Conservation (phyloP, 148 eudicot species). For the Diospyros lotus region DNA sequence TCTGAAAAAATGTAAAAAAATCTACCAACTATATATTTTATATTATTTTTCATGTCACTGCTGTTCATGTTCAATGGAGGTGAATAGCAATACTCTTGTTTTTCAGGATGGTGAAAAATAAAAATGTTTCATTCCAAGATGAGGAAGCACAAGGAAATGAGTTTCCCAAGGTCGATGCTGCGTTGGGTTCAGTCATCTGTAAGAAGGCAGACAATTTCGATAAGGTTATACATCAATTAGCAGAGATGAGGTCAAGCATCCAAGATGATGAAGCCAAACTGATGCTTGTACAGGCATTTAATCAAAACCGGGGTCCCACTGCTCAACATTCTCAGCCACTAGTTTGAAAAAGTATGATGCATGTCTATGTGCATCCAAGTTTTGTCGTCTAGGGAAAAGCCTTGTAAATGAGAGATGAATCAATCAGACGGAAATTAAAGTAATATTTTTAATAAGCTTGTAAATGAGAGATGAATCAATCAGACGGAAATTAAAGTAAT, state of each 20-base stretch:
- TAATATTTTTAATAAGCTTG: not conserved
- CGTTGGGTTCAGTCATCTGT: not conserved
- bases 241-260: constrained; percentile 5
- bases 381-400: not conserved
- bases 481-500: no score
- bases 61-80: no score
- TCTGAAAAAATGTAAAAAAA: no score
- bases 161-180: constrained; percentile 17
- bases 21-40: no score
- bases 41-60: no score
- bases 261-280: constrained; percentile 20
- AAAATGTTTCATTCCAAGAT: not conserved
- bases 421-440: no score
- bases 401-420: no score
- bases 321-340: constrained; percentile 22
- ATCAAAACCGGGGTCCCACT: constrained; percentile 23
- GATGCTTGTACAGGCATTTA: constrained; percentile 21
- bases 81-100: not conserved
- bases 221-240: constrained; percentile 5
- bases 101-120: not conserved
- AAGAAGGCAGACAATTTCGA: constrained; percentile 10
- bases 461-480: no score
- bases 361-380: not conserved
- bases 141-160: constrained; percentile 1
- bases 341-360: not conserved